Conservation (phyloP, 768 basidiomycete species). For the Termitomyces sp. region DNA sequence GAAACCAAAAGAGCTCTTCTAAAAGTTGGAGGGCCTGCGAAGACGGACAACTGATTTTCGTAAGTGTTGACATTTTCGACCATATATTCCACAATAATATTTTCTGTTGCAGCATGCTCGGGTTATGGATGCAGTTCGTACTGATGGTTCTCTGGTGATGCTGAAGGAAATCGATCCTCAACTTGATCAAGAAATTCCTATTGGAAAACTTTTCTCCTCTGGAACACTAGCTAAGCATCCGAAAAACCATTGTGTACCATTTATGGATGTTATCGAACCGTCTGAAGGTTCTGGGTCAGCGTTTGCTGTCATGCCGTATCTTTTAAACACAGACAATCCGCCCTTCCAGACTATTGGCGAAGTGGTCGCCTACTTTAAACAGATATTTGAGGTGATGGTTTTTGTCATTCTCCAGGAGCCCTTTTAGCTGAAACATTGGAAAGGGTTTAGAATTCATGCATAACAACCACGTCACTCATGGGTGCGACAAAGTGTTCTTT, state of each 20-base stretch:
- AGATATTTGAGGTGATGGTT: background rate
- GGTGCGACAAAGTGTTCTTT: background rate
- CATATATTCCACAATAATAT: background rate
- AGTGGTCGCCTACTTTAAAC: background rate
- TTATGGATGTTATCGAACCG: background rate
- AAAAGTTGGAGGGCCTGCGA: background rate
- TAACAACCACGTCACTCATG: background rate
- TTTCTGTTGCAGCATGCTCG: background rate
- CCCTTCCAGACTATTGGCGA: background rate
- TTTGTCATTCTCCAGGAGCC: background rate
- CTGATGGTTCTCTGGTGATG: background rate
- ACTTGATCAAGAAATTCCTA: background rate
- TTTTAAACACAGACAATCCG: background rate
- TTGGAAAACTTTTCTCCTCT: background rate
- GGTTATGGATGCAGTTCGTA: background rate
- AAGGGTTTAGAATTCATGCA: constrained; percentile 1
- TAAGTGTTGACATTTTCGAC: background rate
- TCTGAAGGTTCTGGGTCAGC: background rate
- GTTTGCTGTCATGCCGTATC: background rate
- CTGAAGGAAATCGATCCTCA: background rate
- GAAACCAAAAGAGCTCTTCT: background rate
- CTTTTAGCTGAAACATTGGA: background rate
- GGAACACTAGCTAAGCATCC: background rate
- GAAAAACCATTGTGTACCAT: background rate
- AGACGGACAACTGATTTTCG: background rate